phyloP scores from a whole-genome alignment of 306 rosid genomes.

The Oemleria cerasiformis region DNA sequence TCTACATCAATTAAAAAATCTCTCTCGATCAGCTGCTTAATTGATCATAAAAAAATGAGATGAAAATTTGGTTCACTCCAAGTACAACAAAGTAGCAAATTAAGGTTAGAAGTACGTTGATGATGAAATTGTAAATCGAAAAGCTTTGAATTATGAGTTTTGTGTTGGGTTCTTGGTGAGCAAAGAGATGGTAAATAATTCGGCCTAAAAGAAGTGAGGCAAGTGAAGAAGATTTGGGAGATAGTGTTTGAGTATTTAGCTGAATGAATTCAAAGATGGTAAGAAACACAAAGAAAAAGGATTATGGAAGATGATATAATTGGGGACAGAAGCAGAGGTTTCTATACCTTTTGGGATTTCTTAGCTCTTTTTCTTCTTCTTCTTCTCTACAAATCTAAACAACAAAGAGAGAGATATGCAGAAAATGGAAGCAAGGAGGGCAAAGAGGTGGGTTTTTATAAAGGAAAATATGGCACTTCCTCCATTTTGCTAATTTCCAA shows the following conservation, averaged over 20 bases:
- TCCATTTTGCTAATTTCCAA: constrained; percentile 47
- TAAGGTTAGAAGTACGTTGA: background rate
- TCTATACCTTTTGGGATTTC: constrained; percentile 36
- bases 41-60: background rate
- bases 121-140: background rate
- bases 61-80: constrained; percentile 3
- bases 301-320: constrained; percentile 33
- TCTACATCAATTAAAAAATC: background rate
- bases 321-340: constrained; percentile 42
- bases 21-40: constrained; percentile 16
- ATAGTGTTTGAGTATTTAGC: constrained; percentile 44
- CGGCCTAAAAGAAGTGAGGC: constrained; percentile 49
- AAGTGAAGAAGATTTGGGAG: constrained; percentile 34
- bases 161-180: constrained; percentile 19
- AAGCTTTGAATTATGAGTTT: background rate
- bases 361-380: constrained; percentile 16
- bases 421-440: constrained; percentile 58
- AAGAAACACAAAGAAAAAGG: constrained; percentile 41
- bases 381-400: constrained; percentile 31
- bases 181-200: constrained; percentile 18
- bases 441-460: constrained; percentile 59
- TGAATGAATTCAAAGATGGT: constrained; percentile 42
- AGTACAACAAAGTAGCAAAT: background rate
- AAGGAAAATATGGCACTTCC: constrained; percentile 49
- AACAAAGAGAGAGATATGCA: constrained; percentile 30